Evolutionary conservation across 2,329 filamentous ascomycete species (phyloP).

Genomic region (Eutypa lata): DNA sequence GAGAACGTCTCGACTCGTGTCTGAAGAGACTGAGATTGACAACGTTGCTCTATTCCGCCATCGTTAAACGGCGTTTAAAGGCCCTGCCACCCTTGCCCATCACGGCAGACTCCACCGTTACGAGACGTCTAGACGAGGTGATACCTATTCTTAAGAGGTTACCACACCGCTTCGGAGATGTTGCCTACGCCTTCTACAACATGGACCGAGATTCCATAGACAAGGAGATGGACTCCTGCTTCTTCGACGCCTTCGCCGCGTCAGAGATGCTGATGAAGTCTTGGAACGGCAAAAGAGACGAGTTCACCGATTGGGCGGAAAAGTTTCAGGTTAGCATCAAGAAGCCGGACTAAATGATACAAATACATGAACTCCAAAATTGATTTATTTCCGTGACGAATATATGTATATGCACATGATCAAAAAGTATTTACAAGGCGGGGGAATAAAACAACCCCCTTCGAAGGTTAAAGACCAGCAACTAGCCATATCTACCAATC

Average conservation of each 20-base stretch:
- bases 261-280: constrained; percentile 53
- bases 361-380: neutral
- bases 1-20: constrained; percentile 61
- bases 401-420: neutral
- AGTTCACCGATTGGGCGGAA: constrained; percentile 74
- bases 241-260: constrained; percentile 55
- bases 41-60: constrained; percentile 64
- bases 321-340: constrained; percentile 54
- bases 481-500: neutral
- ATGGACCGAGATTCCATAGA: constrained; percentile 59
- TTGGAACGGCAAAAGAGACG: constrained; percentile 67
- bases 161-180: constrained; percentile 66
- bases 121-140: constrained; percentile 51
- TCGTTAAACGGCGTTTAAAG: constrained; percentile 68
- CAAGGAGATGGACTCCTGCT: constrained; percentile 55
- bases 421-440: neutral
- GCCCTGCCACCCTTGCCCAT: constrained; percentile 46
- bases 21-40: constrained; percentile 65
- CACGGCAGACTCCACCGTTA: constrained; percentile 27
- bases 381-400: neutral
- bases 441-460: too few species aligned
- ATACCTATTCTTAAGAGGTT: constrained; percentile 55
- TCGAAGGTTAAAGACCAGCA: neutral
- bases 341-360: constrained; percentile 31
- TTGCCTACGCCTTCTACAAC: constrained; percentile 72